Base-by-base conservation (phyloP, 139 green algal genomes). In the Coelastrella sp. region DNA sequence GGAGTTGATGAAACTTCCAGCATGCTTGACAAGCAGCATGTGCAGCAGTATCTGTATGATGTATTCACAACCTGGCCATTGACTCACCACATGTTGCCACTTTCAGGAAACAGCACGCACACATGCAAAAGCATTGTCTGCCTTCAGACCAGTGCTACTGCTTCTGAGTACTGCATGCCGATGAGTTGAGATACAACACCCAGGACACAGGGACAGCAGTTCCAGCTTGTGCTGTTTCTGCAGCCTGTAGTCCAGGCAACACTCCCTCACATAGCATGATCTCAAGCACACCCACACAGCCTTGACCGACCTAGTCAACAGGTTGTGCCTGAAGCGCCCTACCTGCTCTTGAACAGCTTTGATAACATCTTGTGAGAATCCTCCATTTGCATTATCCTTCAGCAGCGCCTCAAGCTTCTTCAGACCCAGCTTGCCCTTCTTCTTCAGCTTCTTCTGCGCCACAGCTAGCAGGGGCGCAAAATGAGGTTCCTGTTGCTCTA, bases 361-460 rank as follows among this genome's bases (percentile, higher is more conserved):
- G 15, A 89, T 70, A 25, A 82, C 27, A 11, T 74, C 81, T 10
- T 68, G 6, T 15, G 22, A 75, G 56, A 58, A 86, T 7, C 81
- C 27, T 35, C 59, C 81, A 60, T 86, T 87, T 35, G 82, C 63
- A 17, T 78, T 78, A 25, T 78, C 15, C 63, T 87, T 35, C 56
- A 89, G 49, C 84, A 89, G 57, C 7, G 19, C 20, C 49, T 72
- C 56, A 86, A 93, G 73, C 73, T 91, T 91, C 35, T 87, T 88
- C 8, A 85, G 5, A 17, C 24, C 27, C 25, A 90, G 60, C 24
- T 73, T 82, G 25, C 89, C 83, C 78, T 94, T 93, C 61, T 79
- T 74, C 78, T 90, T 94, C 66, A 92, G n/a, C 70, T 91, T 84
- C 74, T 91, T 85, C 24, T 57, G 27, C 8, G 56, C 82, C 6